Percentiles rank a stretch among this genome's conserved stretches.
phyloP scores from a whole-genome alignment of 306 rosid genomes.

The Echinosophora koreensis region DNA sequence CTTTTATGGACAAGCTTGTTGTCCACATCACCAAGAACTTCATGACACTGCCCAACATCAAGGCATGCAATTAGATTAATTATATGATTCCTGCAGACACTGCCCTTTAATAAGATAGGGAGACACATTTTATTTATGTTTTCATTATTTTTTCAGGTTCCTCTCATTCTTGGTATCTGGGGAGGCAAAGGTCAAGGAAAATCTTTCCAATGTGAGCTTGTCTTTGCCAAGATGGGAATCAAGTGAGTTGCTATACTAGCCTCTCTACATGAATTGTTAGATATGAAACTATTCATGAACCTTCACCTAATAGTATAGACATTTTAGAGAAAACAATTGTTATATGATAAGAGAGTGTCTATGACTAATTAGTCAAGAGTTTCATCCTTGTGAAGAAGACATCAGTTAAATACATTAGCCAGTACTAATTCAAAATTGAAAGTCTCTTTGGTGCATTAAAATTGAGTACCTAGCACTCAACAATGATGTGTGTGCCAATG shows the following conservation, averaged over 20 bases:
- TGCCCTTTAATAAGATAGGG: neutral
- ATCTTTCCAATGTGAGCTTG: constrained; percentile 98
- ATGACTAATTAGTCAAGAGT: neutral
- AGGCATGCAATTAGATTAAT: constrained; percentile 55
- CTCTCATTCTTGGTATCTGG: constrained; percentile 97
- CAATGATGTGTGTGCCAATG: neutral
- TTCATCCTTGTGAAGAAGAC: neutral
- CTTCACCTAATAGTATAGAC: no score
- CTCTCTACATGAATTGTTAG: constrained; percentile 1
- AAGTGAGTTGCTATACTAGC: constrained; percentile 59
- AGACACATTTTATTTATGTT: neutral
- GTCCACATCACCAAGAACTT: constrained; percentile 96
- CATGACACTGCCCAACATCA: constrained; percentile 90
- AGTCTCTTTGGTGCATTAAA: neutral
- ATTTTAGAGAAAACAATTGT: no score
- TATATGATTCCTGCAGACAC: neutral
- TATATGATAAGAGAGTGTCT: neutral
- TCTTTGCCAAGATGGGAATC: constrained; percentile 98
- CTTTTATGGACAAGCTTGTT: constrained; percentile 98
- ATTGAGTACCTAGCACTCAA: neutral
- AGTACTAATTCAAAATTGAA: neutral
- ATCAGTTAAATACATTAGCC: neutral
- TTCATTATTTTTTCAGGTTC: constrained; percentile 61
- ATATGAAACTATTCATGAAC: neutral
- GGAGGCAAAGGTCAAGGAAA: constrained; percentile 99